Percentiles rank a stretch among this genome's conserved stretches.
These are phyloP conservation scores for Apophysomyces ossiformis DNA, from an alignment of 371 early-diverging fungal species.

Conservation along the genomic window DNA sequence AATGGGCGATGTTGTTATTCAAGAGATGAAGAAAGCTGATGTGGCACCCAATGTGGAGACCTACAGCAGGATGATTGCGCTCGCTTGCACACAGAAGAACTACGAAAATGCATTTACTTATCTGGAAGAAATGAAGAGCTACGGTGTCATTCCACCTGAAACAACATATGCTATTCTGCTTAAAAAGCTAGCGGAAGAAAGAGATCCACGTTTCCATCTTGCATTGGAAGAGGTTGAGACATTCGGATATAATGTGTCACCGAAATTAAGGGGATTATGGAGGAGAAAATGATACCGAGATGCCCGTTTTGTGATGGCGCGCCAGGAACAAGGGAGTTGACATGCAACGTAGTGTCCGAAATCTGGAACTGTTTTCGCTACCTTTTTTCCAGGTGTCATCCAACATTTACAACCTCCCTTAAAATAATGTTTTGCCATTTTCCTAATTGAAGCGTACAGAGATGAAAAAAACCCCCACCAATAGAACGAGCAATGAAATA, in stretches of 20 bases:
- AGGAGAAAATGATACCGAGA: conserved; percentile 11
- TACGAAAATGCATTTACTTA: conserved; percentile 82
- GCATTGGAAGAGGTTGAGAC: conserved; percentile 77
- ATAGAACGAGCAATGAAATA: no score
- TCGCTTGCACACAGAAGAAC: conserved; percentile 56
- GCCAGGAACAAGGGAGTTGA: no score
- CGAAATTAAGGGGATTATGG: conserved; percentile 31
- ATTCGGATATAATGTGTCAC: conserved; percentile 51
- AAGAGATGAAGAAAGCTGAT: conserved; percentile 57
- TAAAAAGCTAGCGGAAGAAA: conserved; percentile 62
- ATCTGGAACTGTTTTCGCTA: no score
- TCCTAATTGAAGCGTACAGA: no score
- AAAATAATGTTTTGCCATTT: no score
- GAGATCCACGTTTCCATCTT: conserved; percentile 70
- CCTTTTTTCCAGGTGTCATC: no score
- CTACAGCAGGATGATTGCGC: conserved; percentile 61
- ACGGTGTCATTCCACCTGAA: conserved; percentile 67
- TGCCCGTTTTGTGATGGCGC: background rate
- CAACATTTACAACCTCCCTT: no score
- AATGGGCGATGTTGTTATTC: conserved; percentile 61
- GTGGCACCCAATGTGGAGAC: conserved; percentile 62
- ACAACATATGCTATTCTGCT: conserved; percentile 59
- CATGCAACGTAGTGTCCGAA: no score
- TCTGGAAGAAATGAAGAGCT: conserved; percentile 78
- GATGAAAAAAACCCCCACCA: no score